Evolutionary conservation across 78 protist species (phyloP), one percentile per base, ranked within the genome.

Genomic region (Dictyostelium firmibasis): DNA sequence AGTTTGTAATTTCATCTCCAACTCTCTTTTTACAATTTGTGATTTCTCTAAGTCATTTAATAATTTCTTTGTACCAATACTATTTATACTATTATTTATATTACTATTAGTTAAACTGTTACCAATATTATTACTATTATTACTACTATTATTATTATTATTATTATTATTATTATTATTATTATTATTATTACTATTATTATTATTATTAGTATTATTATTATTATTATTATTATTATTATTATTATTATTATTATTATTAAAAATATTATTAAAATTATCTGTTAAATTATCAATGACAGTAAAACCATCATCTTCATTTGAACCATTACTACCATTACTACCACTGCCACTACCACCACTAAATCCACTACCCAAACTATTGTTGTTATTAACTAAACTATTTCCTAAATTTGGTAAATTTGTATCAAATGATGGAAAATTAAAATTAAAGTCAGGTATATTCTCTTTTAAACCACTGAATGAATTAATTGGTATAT

Each of bases 261-360:
- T 36, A 20, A 5, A 20, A 25, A 64, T 29, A 31, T 69, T 23
- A 27, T 33, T 41, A 47, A 64, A 31, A 27, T 43, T 20, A 11
- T 35, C 81, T 38, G 78, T 69, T 64, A 53, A 78, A 64, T 82
- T 43, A 87, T 89, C 94, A 35, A 89, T 70, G 1, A 89, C 81
- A 27, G 94, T 74, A 23, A 89, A 89, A 20, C 77, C 91, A 67
- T 89, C 94, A 8, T 89, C 94, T 33, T 86, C 79, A 50, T 62
- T 43, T 43, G 41, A 36, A 23, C 29, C 27, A 33, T 23, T 20
- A 23, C 23, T 38, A 67, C 60, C 69, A 47, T 41, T 38, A 35
- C 47, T 36, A 35, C 23, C 35, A 69, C 36, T 25, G 31, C n/a
- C 36, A 69, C 10, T 69, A 69, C 43, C 25, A 41, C 60, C 36